Conservation (phyloP, 345 rosid species). For the Euclidium syriacum region DNA sequence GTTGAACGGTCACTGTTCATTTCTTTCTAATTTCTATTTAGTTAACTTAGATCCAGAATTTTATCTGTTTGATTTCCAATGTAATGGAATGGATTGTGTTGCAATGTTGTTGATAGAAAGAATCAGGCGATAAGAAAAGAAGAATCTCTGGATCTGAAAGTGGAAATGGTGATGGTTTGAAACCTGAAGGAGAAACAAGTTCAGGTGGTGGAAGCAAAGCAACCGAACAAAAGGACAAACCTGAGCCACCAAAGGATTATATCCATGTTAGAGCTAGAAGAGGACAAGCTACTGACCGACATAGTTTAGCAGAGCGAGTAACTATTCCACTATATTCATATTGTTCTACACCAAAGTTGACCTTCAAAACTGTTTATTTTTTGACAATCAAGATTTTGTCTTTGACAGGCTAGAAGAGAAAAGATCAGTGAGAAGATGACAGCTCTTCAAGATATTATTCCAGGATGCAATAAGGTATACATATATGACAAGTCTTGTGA, state of each 20-base stretch:
- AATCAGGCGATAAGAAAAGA: conserved; percentile 51
- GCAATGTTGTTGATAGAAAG: conserved; percentile 54
- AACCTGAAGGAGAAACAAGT: conserved; percentile 60
- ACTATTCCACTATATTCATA: conserved; percentile 11
- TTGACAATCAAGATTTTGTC: background rate
- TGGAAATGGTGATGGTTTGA: conserved; percentile 42
- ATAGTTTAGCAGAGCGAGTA: conserved; percentile 98
- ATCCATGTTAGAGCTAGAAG: conserved; percentile 98
- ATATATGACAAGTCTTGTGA: background rate
- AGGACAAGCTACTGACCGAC: conserved; percentile 98
- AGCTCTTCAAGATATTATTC: conserved; percentile 91
- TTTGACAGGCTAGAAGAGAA: conserved; percentile 90
- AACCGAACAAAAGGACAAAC: conserved; percentile 42
- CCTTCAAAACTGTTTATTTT: background rate
- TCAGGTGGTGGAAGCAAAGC: conserved; percentile 51
- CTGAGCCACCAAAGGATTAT: conserved; percentile 83
- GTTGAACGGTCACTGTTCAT: background rate
- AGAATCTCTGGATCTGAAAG: conserved; percentile 44
- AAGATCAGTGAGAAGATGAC: conserved; percentile 95
- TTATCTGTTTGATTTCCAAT: too few relatives aligned
- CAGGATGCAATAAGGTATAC: conserved; percentile 97
- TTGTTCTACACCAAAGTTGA: background rate
- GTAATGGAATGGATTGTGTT: too few relatives aligned
- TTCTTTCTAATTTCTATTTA: background rate
- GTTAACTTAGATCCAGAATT: conserved; percentile 3